Percentiles rank a stretch among this genome's conserved stretches.
Evolutionary conservation across 257 asterid genomes (phyloP).

Genomic region (Euphrasia confusa): DNA sequence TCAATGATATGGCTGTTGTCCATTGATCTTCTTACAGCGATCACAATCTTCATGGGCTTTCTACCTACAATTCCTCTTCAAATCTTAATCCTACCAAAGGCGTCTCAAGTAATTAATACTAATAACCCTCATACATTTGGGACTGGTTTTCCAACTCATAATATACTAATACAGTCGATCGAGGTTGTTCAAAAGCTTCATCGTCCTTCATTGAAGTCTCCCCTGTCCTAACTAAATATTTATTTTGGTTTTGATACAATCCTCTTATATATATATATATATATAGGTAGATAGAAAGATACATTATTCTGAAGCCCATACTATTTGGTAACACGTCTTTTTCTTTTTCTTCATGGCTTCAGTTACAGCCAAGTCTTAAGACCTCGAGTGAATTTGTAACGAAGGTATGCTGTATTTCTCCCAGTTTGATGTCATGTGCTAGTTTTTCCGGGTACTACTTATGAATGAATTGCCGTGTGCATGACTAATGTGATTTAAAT

Average conservation of each 20-base stretch:
- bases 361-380: slow-evolving; percentile 30
- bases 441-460: too few relatives aligned
- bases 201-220: too few relatives aligned
- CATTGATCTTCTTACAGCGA: too few relatives aligned
- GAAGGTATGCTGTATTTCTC: slow-evolving; percentile 28
- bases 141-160: too few relatives aligned
- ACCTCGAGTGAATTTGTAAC: slow-evolving; percentile 24
- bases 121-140: too few relatives aligned
- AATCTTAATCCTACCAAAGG: too few relatives aligned
- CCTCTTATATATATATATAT: neutral
- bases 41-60: too few relatives aligned
- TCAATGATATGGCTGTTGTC: neutral
- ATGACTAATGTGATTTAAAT: slow-evolving; percentile 12
- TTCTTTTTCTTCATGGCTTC: slow-evolving; percentile 17
- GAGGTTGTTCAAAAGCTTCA: too few relatives aligned
- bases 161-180: too few relatives aligned
- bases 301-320: neutral
- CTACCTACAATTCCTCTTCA: neutral
- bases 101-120: too few relatives aligned
- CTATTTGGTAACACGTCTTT: slow-evolving; percentile 2
- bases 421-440: too few relatives aligned
- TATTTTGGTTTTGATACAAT: neutral
- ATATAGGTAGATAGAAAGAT: too few relatives aligned
- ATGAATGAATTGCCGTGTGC: neutral
- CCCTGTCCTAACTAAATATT: neutral